Conservation (phyloP, 202 grass and related monocot genomes). For the Panicum hallii region DNA sequence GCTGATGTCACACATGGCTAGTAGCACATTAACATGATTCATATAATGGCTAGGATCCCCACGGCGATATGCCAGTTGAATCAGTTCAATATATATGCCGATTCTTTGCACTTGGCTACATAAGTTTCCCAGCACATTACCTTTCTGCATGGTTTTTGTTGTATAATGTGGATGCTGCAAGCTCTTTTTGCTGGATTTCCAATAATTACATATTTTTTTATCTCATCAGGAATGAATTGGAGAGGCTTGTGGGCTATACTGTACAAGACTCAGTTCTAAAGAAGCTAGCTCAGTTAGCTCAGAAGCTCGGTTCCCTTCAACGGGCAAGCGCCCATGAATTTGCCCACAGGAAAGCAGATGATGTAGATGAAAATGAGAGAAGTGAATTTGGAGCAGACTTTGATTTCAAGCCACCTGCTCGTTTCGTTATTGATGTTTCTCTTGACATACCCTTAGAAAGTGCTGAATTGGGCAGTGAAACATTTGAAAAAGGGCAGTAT, state of each 20-base stretch:
- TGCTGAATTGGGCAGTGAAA: constrained; percentile 33
- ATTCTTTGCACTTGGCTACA: neutral
- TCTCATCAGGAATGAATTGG: constrained; percentile 71
- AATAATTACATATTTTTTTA: constrained; percentile 31
- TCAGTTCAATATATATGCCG: neutral
- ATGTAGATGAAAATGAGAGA: constrained; percentile 44
- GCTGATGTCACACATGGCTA: neutral
- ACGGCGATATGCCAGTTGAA: neutral
- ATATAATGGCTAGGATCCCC: neutral
- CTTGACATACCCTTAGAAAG: constrained; percentile 46
- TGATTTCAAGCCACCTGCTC: constrained; percentile 77
- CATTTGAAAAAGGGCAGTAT: constrained; percentile 49
- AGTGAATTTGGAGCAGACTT: constrained; percentile 88
- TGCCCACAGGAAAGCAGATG: constrained; percentile 36
- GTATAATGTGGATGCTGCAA: neutral
- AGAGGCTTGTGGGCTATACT: constrained; percentile 72
- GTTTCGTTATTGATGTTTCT: constrained; percentile 77
- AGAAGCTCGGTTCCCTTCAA: constrained; percentile 70
- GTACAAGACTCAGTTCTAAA: constrained; percentile 56
- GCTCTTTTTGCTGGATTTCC: constrained; percentile 27
- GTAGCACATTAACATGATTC: neutral
- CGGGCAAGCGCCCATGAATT: constrained; percentile 34
- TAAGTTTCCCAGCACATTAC: neutral
- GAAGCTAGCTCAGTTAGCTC: constrained; percentile 70
- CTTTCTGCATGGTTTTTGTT: neutral